phyloP scores from a whole-genome alignment of 1,284 basidiomycete genomes.

The Pisolithus thermaeus region DNA sequence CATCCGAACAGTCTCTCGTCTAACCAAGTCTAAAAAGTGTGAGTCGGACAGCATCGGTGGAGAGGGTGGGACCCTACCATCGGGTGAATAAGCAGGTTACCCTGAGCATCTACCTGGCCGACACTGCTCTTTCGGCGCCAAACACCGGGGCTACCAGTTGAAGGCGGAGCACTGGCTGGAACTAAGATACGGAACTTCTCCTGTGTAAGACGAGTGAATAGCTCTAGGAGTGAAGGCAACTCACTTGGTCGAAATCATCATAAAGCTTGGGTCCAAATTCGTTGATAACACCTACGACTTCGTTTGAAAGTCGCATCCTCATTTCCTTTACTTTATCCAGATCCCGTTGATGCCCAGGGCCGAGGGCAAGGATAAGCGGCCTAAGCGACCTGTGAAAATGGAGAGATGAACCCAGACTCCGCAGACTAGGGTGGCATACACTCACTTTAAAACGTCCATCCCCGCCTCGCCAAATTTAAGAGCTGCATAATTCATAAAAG shows the following conservation, averaged over 20 bases:
- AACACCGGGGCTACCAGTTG: slow-evolving; percentile 57
- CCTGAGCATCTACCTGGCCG: slow-evolving; percentile 75
- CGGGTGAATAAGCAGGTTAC: slow-evolving; percentile 73
- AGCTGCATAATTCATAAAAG: slow-evolving; percentile 90
- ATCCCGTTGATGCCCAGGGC: slow-evolving; percentile 87
- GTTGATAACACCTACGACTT: slow-evolving; percentile 87
- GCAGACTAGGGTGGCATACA: slow-evolving; percentile 14
- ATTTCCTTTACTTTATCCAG: slow-evolving; percentile 78
- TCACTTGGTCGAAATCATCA: slow-evolving; percentile 82
- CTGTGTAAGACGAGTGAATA: slow-evolving; percentile 8
- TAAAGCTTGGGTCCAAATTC: slow-evolving; percentile 86
- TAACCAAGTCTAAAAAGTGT: slow-evolving; percentile 63
- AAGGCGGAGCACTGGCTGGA: slow-evolving; percentile 77
- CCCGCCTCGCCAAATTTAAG: slow-evolving; percentile 99
- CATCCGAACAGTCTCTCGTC: slow-evolving; percentile 93
- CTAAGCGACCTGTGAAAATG: slow-evolving; percentile 68
- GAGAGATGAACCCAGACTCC: slow-evolving; percentile 31
- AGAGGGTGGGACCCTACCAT: slow-evolving; percentile 42
- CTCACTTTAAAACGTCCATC: slow-evolving; percentile 95
- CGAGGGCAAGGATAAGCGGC: slow-evolving; percentile 85
- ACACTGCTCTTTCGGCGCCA: slow-evolving; percentile 72
- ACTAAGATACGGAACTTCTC: slow-evolving; percentile 74
- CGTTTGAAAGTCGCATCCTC: slow-evolving; percentile 77
- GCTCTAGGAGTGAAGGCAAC: slow-evolving; percentile 15
- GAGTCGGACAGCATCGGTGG: slow-evolving; percentile 1